Evolutionary conservation across 2,329 filamentous ascomycete genomes (phyloP).

Genomic region (Clarireedia monteithiana): DNA sequence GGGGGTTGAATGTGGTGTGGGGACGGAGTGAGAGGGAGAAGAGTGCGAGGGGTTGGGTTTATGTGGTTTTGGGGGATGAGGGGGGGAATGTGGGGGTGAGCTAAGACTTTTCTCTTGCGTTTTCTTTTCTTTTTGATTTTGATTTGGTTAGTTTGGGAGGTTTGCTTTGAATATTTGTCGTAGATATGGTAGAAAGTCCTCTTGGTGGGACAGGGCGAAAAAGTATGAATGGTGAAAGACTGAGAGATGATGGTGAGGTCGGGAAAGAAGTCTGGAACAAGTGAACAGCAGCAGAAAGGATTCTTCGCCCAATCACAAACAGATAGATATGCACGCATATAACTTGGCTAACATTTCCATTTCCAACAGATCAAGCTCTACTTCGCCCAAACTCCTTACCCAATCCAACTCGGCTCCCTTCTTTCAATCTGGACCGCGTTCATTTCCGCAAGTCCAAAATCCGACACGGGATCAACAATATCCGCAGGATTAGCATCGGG

Average conservation of each 20-base stretch:
- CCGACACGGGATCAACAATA: conserved; percentile 30
- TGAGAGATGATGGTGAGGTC: no score
- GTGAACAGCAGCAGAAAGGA: no score
- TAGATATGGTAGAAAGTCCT: no score
- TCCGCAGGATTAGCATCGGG: no score
- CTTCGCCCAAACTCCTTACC: conserved; percentile 36
- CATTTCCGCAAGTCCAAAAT: conserved; percentile 40
- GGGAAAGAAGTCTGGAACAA: no score
- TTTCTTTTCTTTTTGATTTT: no score
- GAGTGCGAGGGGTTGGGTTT: conserved; percentile 43
- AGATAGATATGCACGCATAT: no score
- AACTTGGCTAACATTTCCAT: neutral
- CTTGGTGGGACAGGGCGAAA: no score
- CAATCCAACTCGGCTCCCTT: conserved; percentile 43
- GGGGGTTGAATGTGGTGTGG: conserved; percentile 42
- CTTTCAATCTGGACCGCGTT: conserved; percentile 50
- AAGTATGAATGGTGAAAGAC: no score
- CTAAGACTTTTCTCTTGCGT: neutral
- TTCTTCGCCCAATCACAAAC: no score
- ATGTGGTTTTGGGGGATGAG: conserved; percentile 48
- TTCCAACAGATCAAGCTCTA: conserved; percentile 41
- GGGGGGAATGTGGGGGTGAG: conserved; percentile 30
- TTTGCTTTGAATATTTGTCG: no score
- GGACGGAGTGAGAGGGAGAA: conserved; percentile 36
- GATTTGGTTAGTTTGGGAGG: neutral